Evolutionary conservation across 257 asterid species (phyloP), one percentile per base, ranked within the genome.

Genomic region (Solanum tarijense): DNA sequence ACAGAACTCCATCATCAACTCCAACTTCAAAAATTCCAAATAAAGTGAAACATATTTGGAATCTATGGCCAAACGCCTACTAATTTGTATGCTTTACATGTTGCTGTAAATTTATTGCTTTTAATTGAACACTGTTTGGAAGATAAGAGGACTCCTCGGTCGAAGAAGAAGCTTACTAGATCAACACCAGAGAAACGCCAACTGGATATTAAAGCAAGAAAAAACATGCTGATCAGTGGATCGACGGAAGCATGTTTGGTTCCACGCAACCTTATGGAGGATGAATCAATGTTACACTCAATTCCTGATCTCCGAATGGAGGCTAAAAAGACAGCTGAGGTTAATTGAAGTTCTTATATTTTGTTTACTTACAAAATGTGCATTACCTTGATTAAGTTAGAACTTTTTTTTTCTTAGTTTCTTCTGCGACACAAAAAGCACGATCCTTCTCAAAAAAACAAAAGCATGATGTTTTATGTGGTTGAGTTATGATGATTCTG

Each of bases 311-410:
- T 95, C 62, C 91, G 98, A 86, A 91, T 91, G 92, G 99, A 97
- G 93, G 98, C 98, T 16, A 95, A 93, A 88, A 81, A 91, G 87
- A 90, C 91, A 46, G 98, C 99, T 6, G 98, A 96, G 98, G 99
- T 97, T 91, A 76, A 90, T 87, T 68, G 58, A 73, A 72, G 52
- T 36, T 76, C 0, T 48, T 85, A 38, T 86, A 73, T 60, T 58
- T 27, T 48, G 38, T 48, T 82, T 46, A 48, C 68, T 10, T 82
- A 48, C 58, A 52, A 82, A 82, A 18, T 11, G 29, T 82, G 71
- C 68, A 79, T 43, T 23, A 48, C 85, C 43, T 82, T 82, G 43
- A 48, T 78, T 46, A 9, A 81, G 85, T 82, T 82, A 31, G 29
- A 82, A 82, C 43, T 46, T 46, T 18, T 38, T 81, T 48, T 7